Base-by-base conservation (phyloP, 2,329 filamentous ascomycete genomes). In the Talaromyces rugulosus region DNA sequence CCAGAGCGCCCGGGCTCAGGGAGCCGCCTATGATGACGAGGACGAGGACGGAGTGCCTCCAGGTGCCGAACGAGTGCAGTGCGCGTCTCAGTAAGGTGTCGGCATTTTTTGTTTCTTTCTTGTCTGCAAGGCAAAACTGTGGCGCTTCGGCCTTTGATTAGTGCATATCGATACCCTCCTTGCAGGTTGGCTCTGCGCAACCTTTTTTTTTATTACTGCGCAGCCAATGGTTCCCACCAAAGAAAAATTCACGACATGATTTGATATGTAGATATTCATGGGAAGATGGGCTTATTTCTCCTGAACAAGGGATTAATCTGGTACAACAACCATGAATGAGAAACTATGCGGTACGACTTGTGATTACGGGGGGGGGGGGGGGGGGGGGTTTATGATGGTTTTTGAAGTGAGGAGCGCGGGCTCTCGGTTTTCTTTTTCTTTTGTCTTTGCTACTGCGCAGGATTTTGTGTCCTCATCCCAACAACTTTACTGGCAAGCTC, bases 11-110 rank as follows among this genome's bases (percentile, higher is more conserved):
- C 84, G 89, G 67, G 89, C 89, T 52, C 89, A 62, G 12, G 87
- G 85, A 66, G 81, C 81, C 27, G 81, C 79, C 53, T 79, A 77
- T 60, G 89, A 91, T 0, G 90, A 93, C 47, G 90, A 93, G 12
- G 90, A 93, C 7, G 80, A 82, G 11, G 80, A 82, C 62, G 75
- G 72, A 30, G 74, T 80, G 62, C 80, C 78, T 60, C 72, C 73
- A 54, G 80, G 80, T 59, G 79, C 77, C 54, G 80, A 82, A 74
- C 74, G 80, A 57, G 77, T 82, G 70, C 80, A 82, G 69, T 82
- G 80, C 67, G 80, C 80, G 60, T 82, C 79, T 34, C 80, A 82
- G 75, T 82, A 79, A 51, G 42, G 27, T 56, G 62, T 42, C 51
- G 40, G 16, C 16, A 6, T 33, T 50, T 23, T 31, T 30, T 34